phyloP scores from a whole-genome alignment of 75 land plant species.

The Adiantum capillusveneris region DNA sequence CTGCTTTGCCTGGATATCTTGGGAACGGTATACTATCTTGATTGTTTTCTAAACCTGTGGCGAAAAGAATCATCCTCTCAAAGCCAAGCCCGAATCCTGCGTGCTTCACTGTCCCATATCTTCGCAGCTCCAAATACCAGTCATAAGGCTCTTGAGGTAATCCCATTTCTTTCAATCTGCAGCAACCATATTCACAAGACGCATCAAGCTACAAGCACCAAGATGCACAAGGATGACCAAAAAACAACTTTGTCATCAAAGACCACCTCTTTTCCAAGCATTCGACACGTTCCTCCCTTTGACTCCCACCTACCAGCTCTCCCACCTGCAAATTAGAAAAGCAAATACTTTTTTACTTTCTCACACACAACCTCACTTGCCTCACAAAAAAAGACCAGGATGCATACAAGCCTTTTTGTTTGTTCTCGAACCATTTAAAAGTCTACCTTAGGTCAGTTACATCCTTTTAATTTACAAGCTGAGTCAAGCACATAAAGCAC shows the following conservation, averaged over 20 bases:
- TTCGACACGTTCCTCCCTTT: constrained; percentile 87
- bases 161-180: constrained; percentile 70
- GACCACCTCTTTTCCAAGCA: constrained; percentile 65
- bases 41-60: constrained; percentile 93
- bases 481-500: no score
- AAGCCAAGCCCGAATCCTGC: constrained; percentile 95
- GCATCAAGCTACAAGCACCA: no score
- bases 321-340: constrained; percentile 71
- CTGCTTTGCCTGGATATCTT: constrained; percentile 92
- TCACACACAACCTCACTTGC: no score
- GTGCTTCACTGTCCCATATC: constrained; percentile 89
- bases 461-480: no score
- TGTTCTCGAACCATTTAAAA: no score
- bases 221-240: no score
- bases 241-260: no score
- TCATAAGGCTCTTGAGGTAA: constrained; percentile 88
- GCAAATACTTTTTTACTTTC: no score
- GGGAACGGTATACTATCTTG: constrained; percentile 96
- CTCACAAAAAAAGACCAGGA: no score
- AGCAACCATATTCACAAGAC: neutral
- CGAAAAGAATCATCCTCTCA: constrained; percentile 93
- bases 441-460: no score
- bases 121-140: constrained; percentile 91
- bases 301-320: constrained; percentile 93
- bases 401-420: no score